Evolutionary conservation across 1,139 yeast species (phyloP).

Genomic region (Wickerhamomyces sp.): DNA sequence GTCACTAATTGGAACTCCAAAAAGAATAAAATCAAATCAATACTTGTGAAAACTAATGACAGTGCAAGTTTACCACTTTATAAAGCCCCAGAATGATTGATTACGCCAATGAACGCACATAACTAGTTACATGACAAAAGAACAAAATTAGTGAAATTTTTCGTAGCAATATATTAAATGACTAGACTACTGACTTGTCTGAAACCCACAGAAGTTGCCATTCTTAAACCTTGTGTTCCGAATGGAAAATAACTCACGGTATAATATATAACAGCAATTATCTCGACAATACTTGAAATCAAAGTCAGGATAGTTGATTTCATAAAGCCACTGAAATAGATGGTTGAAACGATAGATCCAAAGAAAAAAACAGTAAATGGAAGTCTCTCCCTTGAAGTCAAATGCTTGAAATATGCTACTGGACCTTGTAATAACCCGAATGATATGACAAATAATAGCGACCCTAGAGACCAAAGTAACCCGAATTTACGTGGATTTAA

Average conservation of each 20-base stretch:
- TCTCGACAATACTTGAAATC: constrained; percentile 69
- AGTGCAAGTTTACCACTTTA: constrained; percentile 54
- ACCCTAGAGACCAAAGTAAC: constrained; percentile 87
- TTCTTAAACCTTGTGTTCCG: constrained; percentile 83
- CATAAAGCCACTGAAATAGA: constrained; percentile 49
- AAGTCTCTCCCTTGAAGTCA: constrained; percentile 69
- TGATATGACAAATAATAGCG: constrained; percentile 77
- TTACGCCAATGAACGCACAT: too few species aligned
- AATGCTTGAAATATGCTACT: constrained; percentile 65
- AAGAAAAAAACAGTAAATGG: constrained; percentile 80
- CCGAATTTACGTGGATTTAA: constrained; percentile 90
- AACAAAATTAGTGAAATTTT: too few species aligned
- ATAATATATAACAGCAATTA: constrained; percentile 83
- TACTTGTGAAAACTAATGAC: constrained; percentile 58
- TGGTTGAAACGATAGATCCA: constrained; percentile 64
- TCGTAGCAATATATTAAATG: constrained; percentile 1
- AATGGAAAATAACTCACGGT: constrained; percentile 92
- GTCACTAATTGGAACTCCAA: constrained; percentile 54
- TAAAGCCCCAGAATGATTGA: constrained; percentile 19
- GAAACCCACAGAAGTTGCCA: constrained; percentile 74
- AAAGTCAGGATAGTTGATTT: constrained; percentile 76
- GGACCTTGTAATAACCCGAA: constrained; percentile 96
- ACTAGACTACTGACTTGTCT: constrained; percentile 68
- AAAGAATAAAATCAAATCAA: constrained; percentile 39
- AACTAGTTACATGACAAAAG: too few species aligned